Evolutionary conservation across 176 grass and related monocot genomes (phyloP).

Genomic region (bread wheat (Triticum aestivum)): IWGSC_CS_RefSeq_v2.1 NC_057801.1:681701980-681702479

Average conservation of each 20-base stretch:
- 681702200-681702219: constrained; percentile 19
- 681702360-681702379: neutral
- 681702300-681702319: constrained; percentile 83
- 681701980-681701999: constrained; percentile 81
- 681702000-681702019: constrained; percentile 91
- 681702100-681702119: constrained; percentile 94
- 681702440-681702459: constrained; percentile 90
- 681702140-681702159: constrained; percentile 4
- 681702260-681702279: constrained; percentile 86
- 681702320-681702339: constrained; percentile 11
- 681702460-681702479: constrained; percentile 90
- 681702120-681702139: constrained; percentile 47
- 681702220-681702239: constrained; percentile 64
- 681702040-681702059: constrained; percentile 90
- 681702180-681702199: neutral
- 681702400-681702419: neutral
- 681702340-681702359: neutral
- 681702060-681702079: constrained; percentile 92
- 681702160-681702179: neutral
- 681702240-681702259: constrained; percentile 80
- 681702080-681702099: constrained; percentile 98
- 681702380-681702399: neutral
- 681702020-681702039: constrained; percentile 98
- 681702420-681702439: constrained; percentile 62
- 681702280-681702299: constrained; percentile 83